Base-by-base conservation (phyloP, 1,139 yeast genomes). In the Debaryomyces subglobosus region DNA sequence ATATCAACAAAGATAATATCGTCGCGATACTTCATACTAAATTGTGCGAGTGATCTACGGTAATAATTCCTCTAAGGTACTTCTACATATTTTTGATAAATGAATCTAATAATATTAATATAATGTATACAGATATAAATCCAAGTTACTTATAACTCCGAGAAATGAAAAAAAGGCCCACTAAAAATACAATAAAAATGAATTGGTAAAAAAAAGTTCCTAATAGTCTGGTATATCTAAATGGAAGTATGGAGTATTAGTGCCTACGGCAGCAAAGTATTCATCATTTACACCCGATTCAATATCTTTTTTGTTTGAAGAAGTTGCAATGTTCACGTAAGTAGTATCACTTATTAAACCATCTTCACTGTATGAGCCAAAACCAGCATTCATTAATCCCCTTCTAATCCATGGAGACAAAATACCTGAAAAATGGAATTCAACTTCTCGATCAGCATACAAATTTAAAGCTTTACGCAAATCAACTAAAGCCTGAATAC, bases 361-460 rank as follows among this genome's bases (percentile, higher is more conserved):
- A 40, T 68, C 72, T 45, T 76, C 78, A 25, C 70, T 72, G 49
- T 77, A 77, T 36, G 81, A 74, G 45, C 97, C 97, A 68, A 91
- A 91, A 1, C 96, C 96, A 49, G 86, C 85, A 57, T 84, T 81
- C 43, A 86, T 64, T 56, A 92, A 77, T 8, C 86, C 89, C 59
- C 95, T 79, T 62, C 90, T 82, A 49, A 89, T 81, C 97, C 97
- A 91, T 8, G 94, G 91, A 49, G 89, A 85, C 47, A 86, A 71
- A 36, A 92, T 82, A 23, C 97, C 96, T 12, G 89, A 83, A 64
- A 92, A 91, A 65, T 92, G 97, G 70, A 85, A 85, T 67, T 91
- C 97, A 48, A 90, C 94, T 57, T 88, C 92, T 51, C 87, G 76
- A 61, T 89, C 92, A 36, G 96, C 89, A 61, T 88, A 89, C 48